Base-by-base conservation (phyloP, 768 basidiomycete species). In the Russula foetens region DNA sequence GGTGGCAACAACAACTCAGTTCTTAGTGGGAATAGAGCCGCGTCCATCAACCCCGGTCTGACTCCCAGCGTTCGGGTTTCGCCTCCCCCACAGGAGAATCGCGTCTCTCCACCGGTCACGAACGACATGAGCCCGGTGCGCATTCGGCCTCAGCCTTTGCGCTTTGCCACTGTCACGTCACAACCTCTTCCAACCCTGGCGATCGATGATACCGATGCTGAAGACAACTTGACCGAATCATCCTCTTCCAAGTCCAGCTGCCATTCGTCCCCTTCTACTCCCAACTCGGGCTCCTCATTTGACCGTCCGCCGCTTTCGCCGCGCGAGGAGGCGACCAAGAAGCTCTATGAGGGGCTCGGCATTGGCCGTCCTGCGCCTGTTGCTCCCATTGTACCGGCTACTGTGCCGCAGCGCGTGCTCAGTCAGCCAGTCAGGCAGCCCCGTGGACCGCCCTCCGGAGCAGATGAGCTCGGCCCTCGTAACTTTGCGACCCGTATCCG, bases 401-500 rank as follows among this genome's bases (percentile, higher is more conserved):
- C 72, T 60, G 69, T 74, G 64, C 74, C 75, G 66, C 72, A 74
- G 68, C 79, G 75, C 72, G 69, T 85, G 73, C 77, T 77, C 63
- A 88, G 84, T 71, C 84, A 86, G 69, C 86, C 88, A 62, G 78
- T 85, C 56, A 85, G 92, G 72, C 92, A 93, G 77, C 92, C 92
- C 68, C 83, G 85, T 60, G 92, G 92, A 67, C 92, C 92, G 58
- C 92, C 92, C 46, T 88, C 88, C 24, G 86, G 88, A 69, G 84
- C 84, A 64, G 91, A 93, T 69, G 91, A 93, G 70, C 82, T 93
- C 52, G 86, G 87, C 21, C 86, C 88, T 46, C 87, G 89, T 80
- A 93, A 93, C 72, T 93, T 93, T 76, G 91, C 91, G 7, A 84
- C 85, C 39, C 83, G 91, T 67, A 87, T 90, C 74, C 81, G 90